Base-by-base conservation (phyloP, 768 basidiomycete species). In the Lactifluus rugatus region DNA sequence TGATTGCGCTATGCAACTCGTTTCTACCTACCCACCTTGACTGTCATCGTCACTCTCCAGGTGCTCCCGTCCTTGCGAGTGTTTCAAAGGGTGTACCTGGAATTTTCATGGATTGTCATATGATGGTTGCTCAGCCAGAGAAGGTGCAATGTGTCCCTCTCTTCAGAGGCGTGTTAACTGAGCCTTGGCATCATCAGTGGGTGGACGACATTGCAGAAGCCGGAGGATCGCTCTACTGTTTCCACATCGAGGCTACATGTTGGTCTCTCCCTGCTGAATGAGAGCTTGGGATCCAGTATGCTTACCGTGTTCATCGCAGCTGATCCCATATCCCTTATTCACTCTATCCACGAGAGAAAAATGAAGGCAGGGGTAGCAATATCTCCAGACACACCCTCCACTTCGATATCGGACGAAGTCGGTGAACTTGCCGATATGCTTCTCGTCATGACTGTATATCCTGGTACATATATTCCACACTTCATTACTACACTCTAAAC, bases 101-200 rank as follows among this genome's bases (percentile, higher is more conserved):
- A 53, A 96, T 97, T 65, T 98, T 93, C 76, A 98, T 99, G 95
- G 96, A 99, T 72, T 97, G 94, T 72, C 96, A 99, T 73, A 98
- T 98, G 96, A 99, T 99, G 96, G 96, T 99, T 19, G 71, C 93
- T 0, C 76, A 97, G 49, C 96, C 96, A 10, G 90, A 88, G 68
- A 85, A 87, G 78, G 94, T 91, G 64, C 49, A 67, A 8, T 34
- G 37, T 28, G 16, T 26, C 37, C 10, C 17, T 47, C 39, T 21
- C 48, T 50, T 37, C 37, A 10, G 5, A 11, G 34, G 28, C 39
- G 23, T 2, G 9, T 45, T 45, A 28, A 25, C 51, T 23, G n/a
- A 44, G 10, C 26, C 34, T 31, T 2, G 34, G n/a, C 46, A 46
- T 32, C 21, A 26, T 42, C 57, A 98, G 92, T 98, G 96, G 96